These are phyloP conservation scores for Fusarium sp. DNA, from an alignment of 2,329 filamentous ascomycete genomes.

Conservation along the genomic window DNA sequence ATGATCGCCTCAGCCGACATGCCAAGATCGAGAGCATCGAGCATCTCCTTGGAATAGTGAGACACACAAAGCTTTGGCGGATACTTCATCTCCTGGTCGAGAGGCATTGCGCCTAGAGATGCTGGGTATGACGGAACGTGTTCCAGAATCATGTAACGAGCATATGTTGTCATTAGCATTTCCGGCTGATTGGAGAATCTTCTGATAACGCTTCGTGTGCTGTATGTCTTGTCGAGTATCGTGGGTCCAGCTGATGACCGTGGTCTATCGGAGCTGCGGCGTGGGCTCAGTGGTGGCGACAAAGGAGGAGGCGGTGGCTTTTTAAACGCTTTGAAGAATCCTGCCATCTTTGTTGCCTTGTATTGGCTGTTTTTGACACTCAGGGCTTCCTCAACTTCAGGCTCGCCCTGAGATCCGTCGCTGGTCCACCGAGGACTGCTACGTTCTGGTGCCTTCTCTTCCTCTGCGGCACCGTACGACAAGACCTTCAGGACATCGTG, in stretches of 20 bases:
- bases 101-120: constrained; percentile 42
- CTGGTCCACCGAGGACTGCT: constrained; percentile 28
- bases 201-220: constrained; percentile 44
- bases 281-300: constrained; percentile 44
- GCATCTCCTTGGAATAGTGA: constrained; percentile 61
- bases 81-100: constrained; percentile 47
- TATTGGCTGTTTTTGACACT: constrained; percentile 33
- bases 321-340: constrained; percentile 54
- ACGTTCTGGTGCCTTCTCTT: constrained; percentile 30
- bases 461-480: constrained; percentile 50
- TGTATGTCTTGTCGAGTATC: constrained; percentile 44
- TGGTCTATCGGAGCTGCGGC: constrained; percentile 44
- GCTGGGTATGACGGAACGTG: constrained; percentile 44
- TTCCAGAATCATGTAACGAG: constrained; percentile 51
- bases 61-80: constrained; percentile 56
- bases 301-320: constrained; percentile 40
- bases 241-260: constrained; percentile 40
- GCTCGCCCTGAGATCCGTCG: constrained; percentile 32
- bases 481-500: constrained; percentile 65
- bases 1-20: constrained; percentile 53
- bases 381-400: constrained; percentile 48
- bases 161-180: constrained; percentile 46
- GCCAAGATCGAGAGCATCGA: constrained; percentile 61
- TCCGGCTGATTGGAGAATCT: constrained; percentile 37
- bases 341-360: constrained; percentile 46